Evolutionary conservation across 441 rosid genomes (phyloP).

Genomic region (Mallotus japonicus): DNA sequence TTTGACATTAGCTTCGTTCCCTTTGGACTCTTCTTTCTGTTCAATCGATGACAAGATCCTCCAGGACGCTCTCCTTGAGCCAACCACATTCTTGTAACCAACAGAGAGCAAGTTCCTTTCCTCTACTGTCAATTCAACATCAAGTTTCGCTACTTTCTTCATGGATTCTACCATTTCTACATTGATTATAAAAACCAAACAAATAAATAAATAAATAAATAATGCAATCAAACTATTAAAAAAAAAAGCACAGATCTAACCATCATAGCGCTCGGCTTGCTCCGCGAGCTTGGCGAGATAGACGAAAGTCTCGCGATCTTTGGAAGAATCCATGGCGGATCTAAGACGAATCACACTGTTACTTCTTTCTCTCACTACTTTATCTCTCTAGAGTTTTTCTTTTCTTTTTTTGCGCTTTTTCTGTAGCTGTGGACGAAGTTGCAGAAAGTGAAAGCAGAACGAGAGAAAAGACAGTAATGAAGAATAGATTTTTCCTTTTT

Average conservation of each 20-base stretch:
- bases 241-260: neutral
- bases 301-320: constrained; percentile 28
- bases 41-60: constrained; percentile 35
- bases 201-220: too few relatives aligned
- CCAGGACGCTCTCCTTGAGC: constrained; percentile 33
- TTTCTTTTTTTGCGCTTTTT: neutral
- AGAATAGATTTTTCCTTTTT: too few relatives aligned
- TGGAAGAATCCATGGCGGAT: constrained; percentile 28
- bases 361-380: neutral
- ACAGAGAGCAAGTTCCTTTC: constrained; percentile 38
- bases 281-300: constrained; percentile 35
- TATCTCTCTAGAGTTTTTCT: neutral
- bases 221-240: too few relatives aligned
- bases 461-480: too few relatives aligned
- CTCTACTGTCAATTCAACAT: constrained; percentile 31
- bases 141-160: constrained; percentile 29
- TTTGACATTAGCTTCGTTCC: constrained; percentile 27
- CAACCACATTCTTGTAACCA: constrained; percentile 37
- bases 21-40: constrained; percentile 33
- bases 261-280: constrained; percentile 36
- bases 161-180: constrained; percentile 38
- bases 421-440: neutral
- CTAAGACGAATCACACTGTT: neutral
- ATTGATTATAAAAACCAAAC: neutral
- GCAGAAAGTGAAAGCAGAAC: neutral